A percentile compares a stretch with the other conserved stretches of the same genome.
These are phyloP conservation scores for Chenopodium suecicum DNA, from an alignment of 148 eudicot species.

Conservation along the genomic window DNA sequence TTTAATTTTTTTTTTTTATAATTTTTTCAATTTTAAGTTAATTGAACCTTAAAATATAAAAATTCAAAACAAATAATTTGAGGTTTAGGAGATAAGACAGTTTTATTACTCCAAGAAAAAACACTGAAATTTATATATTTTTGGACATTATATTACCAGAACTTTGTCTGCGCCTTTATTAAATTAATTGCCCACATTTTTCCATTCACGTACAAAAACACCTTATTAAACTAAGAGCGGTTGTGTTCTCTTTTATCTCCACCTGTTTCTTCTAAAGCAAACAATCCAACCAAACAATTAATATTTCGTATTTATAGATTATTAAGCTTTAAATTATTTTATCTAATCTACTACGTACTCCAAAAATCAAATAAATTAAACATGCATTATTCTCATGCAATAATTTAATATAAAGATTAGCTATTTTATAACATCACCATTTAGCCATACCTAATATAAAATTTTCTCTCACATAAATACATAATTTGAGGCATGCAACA, in stretches of 20 bases:
- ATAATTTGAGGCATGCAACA: too few species aligned
- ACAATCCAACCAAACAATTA: neutral
- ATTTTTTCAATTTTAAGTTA: too few species aligned
- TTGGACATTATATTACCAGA: conserved; percentile 27
- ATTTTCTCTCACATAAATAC: too few species aligned
- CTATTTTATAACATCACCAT: neutral
- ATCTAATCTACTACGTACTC: too few species aligned
- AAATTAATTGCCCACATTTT: conserved; percentile 20
- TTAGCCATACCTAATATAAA: neutral
- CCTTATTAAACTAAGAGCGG: neutral
- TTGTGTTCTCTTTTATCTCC: neutral
- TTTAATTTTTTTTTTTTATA: too few species aligned
- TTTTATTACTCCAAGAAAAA: conserved; percentile 50
- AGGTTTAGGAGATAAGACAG: conserved; percentile 29
- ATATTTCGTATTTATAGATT: too few species aligned
- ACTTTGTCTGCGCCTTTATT: conserved; percentile 11
- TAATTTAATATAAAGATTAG: neutral
- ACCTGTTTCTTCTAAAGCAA: conserved; percentile 4
- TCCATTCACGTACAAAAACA: neutral
- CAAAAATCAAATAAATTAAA: neutral
- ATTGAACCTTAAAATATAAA: neutral
- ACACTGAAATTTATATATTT: conserved; percentile 55
- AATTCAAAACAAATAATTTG: neutral
- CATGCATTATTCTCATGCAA: neutral
- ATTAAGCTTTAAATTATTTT: too few species aligned